Evolutionary conservation across 768 basidiomycete species (phyloP).

Genomic region (Holtermannia corniformis): DNA sequence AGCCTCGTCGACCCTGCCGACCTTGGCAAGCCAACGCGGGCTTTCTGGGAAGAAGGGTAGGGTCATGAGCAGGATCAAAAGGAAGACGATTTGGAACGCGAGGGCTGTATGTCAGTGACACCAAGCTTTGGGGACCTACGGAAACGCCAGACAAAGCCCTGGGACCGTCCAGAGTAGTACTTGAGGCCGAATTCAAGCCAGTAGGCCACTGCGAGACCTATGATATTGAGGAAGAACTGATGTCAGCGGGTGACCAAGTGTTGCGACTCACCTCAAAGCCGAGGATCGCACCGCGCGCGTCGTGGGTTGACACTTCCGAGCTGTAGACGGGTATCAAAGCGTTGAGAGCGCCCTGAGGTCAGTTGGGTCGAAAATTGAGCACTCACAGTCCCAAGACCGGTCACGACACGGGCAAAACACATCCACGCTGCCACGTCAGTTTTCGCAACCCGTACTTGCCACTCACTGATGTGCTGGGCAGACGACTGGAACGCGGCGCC

Average conservation of each 20-base stretch:
- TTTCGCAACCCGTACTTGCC: no score
- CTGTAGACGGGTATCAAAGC: constrained; percentile 31
- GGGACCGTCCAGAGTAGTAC: constrained; percentile 5
- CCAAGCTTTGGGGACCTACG: not conserved
- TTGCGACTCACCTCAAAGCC: constrained; percentile 11
- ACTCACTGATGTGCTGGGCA: constrained; percentile 11
- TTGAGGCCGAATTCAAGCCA: constrained; percentile 21
- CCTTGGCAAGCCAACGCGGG: constrained; percentile 28
- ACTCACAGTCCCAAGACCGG: constrained; percentile 10
- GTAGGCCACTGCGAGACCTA: constrained; percentile 17
- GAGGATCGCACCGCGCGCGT: constrained; percentile 20
- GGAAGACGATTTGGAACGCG: constrained; percentile 26
- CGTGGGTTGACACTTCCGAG: constrained; percentile 22
- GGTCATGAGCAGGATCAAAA: constrained; percentile 14
- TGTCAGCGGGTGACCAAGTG: not conserved
- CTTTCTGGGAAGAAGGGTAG: constrained; percentile 25
- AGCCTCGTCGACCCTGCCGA: constrained; percentile 20
- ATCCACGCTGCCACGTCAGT: no score
- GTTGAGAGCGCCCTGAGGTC: constrained; percentile 21
- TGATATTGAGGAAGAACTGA: constrained; percentile 16
- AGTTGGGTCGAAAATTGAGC: not conserved
- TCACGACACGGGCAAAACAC: constrained; percentile 22
- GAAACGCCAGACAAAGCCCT: constrained; percentile 16
- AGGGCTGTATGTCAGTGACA: constrained; percentile 12
- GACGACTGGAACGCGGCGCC: constrained; percentile 24